phyloP scores from a whole-genome alignment of 2,329 filamentous ascomycete species.

The Hypoxylon sp. region DNA sequence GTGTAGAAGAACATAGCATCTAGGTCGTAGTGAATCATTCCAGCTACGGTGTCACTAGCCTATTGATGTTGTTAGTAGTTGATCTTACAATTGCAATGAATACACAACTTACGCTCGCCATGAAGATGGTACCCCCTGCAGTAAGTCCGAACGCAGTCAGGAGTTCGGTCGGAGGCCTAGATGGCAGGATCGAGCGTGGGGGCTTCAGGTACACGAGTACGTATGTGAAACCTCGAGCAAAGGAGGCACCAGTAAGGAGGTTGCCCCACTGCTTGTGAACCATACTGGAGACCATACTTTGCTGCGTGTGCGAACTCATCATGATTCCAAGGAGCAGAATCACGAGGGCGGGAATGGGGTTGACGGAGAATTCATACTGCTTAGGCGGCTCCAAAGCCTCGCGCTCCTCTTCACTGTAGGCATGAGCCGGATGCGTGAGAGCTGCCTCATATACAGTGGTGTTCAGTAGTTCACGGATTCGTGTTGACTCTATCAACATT shows the following conservation, averaged over 20 bases:
- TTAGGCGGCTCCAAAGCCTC: slow-evolving; percentile 71
- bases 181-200: slow-evolving; percentile 83
- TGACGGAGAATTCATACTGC: slow-evolving; percentile 82
- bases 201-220: slow-evolving; percentile 84
- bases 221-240: slow-evolving; percentile 85
- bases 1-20: slow-evolving; percentile 97
- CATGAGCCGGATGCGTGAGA: slow-evolving; percentile 52
- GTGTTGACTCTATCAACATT: slow-evolving; percentile 85
- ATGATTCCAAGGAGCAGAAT: slow-evolving; percentile 91
- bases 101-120: slow-evolving; percentile 79
- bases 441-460: slow-evolving; percentile 61
- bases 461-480: slow-evolving; percentile 78
- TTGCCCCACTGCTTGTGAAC: slow-evolving; percentile 95
- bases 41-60: slow-evolving; percentile 81
- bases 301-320: slow-evolving; percentile 94
- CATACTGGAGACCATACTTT: slow-evolving; percentile 88
- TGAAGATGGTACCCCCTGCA: slow-evolving; percentile 90
- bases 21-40: slow-evolving; percentile 82
- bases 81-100: neutral
- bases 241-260: slow-evolving; percentile 83
- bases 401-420: slow-evolving; percentile 62
- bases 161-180: slow-evolving; percentile 91
- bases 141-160: slow-evolving; percentile 89
- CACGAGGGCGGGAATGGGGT: slow-evolving; percentile 88
- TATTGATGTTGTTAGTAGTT: slow-evolving; percentile 53